Base-by-base conservation (phyloP, 768 basidiomycete genomes). In the Serendipita indica region DNA sequence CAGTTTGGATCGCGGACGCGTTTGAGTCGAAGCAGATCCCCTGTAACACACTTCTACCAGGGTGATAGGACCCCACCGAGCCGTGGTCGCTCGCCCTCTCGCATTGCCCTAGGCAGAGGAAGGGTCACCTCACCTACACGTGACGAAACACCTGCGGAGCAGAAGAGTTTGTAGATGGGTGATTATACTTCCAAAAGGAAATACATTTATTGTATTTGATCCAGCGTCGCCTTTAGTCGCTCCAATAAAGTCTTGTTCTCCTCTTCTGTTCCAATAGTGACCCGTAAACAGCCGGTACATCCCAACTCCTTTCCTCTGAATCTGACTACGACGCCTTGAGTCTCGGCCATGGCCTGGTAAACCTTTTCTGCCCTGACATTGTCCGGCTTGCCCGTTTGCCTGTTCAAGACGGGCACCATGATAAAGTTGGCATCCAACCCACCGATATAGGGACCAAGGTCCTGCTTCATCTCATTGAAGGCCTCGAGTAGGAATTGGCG, bases 361-460 rank as follows among this genome's bases (percentile, higher is more conserved):
- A 91, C 74, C 57, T 67, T 69, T 52, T 67, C 60, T 1, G 73
- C 71, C 22, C 68, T 60, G 73, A 70, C 62, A 57, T 69, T 71
- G 60, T 69, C 67, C 39, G 66, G 63, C 30, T 60, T 32, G 3
- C 61, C 64, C 16, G 57, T 68, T 13, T 70, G 70, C 28, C 70
- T 72, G 39, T 75, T 75, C 7, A 89, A 71, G 22, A 98, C 75
- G 12, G 88, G 89, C 0, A 89, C 77, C 65, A 98, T 46, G 33
- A 98, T 67, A 66, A 99, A 99, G 69, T 99, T 99, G 16, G 90
- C 92, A 66, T 92, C 74, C 68, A 85, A 86, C 0, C 78, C 83
- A 0, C 96, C 94, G 27, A 97, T 81, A 6, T 77, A 72, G 10
- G 69, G 37, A 1, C 89, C 89, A 0, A 90, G 68, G 0, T 84